Base-by-base conservation (phyloP, 352 stramenopile genomes). In the Detonula confervacea region DNA sequence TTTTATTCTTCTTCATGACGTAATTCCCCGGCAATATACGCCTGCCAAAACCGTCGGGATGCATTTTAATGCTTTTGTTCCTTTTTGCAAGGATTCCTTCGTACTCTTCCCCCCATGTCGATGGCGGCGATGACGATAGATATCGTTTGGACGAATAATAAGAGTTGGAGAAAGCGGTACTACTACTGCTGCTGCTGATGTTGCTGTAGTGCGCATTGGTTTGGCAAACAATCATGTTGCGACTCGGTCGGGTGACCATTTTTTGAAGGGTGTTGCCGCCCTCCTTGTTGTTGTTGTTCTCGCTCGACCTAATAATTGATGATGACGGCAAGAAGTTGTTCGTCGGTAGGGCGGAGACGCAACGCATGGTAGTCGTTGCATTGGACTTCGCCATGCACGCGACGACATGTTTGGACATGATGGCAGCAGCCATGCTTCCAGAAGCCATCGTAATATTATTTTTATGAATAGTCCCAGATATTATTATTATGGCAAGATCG, bases 21-120 rank as follows among this genome's bases (percentile, higher is more conserved):
- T 81, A 78, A 82, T 88, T 86, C 20, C 83, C 86, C 0, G 86
- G 86, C 29, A 90, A 73, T 49, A 91, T 83, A 52, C 78, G 24
- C 29, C 80, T 66, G 2, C 73, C 75, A 25, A 82, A 62, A 29
- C 80, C 67, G 42, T 86, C 63, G 6, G 83, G 83, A 81, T 91
- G 81, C 62, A 91, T 82, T 46, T 73, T 52, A 33, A 91, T 91
- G 25, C 63, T 75, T 55, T 73, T 75, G 62, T 84, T 84, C 24
- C 73, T 63, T 39, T 60, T 35, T 29, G 68, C 33, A 18, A 54
- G 54, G 4, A 61, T 33, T 8, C 49, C 25, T 51, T 79, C 56
- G 44, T 69, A 79, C 30, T 83, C 73, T 61, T 6, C 18, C 30
- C 70, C 73, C 69, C 59, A 78, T 14, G 47, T 47, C 24, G 29